phyloP scores from a whole-genome alignment of 2,329 filamentous ascomycete genomes.

The Arthrobotrys conoides region DNA sequence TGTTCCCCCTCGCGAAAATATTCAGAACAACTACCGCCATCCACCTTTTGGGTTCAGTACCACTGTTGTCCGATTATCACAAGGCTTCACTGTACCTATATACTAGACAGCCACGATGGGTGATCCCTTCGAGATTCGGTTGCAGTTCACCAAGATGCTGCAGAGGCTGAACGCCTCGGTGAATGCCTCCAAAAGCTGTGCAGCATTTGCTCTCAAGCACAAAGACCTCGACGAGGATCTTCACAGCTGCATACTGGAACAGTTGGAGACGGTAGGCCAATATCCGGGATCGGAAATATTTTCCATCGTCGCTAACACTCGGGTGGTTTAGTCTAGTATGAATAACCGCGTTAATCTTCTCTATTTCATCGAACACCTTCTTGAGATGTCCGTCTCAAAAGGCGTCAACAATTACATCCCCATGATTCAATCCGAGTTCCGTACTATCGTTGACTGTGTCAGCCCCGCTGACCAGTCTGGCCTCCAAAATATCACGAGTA shows the following conservation, averaged over 20 bases:
- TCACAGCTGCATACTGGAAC: slow-evolving; percentile 96
- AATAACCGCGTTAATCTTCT: slow-evolving; percentile 98
- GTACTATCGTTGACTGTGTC: slow-evolving; percentile 91
- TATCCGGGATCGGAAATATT: slow-evolving; percentile 6
- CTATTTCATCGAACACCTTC: slow-evolving; percentile 97
- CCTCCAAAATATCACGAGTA: slow-evolving; percentile 93
- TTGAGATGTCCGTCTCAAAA: slow-evolving; percentile 84
- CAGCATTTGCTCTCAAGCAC: slow-evolving; percentile 94
- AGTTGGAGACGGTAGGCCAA: slow-evolving; percentile 80
- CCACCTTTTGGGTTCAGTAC: background rate
- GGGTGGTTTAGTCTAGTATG: slow-evolving; percentile 80
- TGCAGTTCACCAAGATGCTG: slow-evolving; percentile 93
- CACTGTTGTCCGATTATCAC: background rate
- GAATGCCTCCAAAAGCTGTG: slow-evolving; percentile 89
- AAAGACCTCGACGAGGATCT: slow-evolving; percentile 96
- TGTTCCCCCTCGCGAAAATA: background rate
- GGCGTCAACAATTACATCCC: slow-evolving; percentile 84
- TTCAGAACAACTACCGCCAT: background rate
- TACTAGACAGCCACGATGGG: slow-evolving; percentile 70
- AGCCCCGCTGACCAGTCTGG: slow-evolving; percentile 88
- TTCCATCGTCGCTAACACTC: slow-evolving; percentile 10
- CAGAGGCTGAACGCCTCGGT: slow-evolving; percentile 92
- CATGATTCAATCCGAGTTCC: slow-evolving; percentile 95
- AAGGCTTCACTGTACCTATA: background rate
- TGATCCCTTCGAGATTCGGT: slow-evolving; percentile 97